Evolutionary conservation across 2,329 filamentous ascomycete species (phyloP), one percentile per base, ranked within the genome.

Genomic region (Neofusicoccum cordaticola): DNA sequence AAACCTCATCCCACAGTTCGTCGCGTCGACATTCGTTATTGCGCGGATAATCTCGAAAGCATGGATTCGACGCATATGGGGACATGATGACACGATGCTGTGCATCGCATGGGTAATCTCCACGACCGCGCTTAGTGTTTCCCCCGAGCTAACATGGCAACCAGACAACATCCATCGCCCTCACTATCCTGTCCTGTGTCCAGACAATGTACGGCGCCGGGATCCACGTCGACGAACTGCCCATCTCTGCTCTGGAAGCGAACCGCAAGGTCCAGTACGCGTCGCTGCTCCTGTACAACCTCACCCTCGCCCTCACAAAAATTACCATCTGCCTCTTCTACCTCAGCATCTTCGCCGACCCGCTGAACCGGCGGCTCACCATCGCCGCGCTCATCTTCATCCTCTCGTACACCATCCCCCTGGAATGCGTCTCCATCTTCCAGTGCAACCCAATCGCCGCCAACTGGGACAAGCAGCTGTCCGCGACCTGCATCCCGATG

Each of bases 401-500:
- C 66, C 12, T 74, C 67, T 45, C 61, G 66, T 66, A 68, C 57
- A 67, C 66, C 11, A 27, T 69, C 69, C 53, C 66, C 2, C 72
- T 67, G 47, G 52, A 67, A 3, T 4, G 66, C 3, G 8, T 74
- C 8, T 65, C 66, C 5, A 67, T 68, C 11, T 63, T 77, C 60
- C 75, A 77, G 52, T 78, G 76, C 64, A 63, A 47, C 35, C 76
- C 76, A 0, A 70, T 77, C 62, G 68, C 65, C 35, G 71, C 68
- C 52, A 71, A 72, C 50, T 78, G 75, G 75, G 75, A 69, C 58
- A 73, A 71, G 71, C 44, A 62, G 62, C 64, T 11, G n/a, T 68
- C n/a, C 72, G 74, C 2, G 63, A 70, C 71, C 19, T 78, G 76
- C 69, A 70, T 77, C 69, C 68, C 77, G 47, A 69, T 77, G 61